Conservation (phyloP, 768 basidiomycete species). For the Tylopilus sp. region DNA sequence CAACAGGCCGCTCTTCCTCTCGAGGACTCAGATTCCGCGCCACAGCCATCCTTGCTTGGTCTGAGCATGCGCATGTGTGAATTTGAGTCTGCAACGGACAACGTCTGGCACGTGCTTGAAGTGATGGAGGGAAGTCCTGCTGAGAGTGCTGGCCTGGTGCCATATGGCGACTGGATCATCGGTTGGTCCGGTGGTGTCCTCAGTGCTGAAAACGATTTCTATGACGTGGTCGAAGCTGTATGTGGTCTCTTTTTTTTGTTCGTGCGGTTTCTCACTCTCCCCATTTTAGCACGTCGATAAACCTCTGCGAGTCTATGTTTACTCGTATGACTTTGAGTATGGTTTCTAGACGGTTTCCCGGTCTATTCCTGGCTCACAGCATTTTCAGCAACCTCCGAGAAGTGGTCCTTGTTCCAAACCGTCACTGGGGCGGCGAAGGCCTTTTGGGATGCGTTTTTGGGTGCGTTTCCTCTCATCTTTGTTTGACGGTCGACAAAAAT, state of each 20-base stretch:
- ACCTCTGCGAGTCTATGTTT: constrained; percentile 91
- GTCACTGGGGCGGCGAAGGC: constrained; percentile 97
- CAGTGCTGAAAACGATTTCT: constrained; percentile 91
- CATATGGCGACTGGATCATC: constrained; percentile 74
- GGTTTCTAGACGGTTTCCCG: constrained; percentile 28
- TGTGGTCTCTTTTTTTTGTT: constrained; percentile 22
- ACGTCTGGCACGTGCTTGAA: constrained; percentile 98
- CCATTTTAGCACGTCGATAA: constrained; percentile 83
- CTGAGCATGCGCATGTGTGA: constrained; percentile 92
- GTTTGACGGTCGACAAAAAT: neutral
- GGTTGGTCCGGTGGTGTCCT: constrained; percentile 96
- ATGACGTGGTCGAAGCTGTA: constrained; percentile 90
- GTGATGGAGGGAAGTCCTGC: constrained; percentile 95
- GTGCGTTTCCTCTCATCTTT: constrained; percentile 40
- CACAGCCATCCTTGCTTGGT: constrained; percentile 88
- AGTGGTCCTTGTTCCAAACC: constrained; percentile 91
- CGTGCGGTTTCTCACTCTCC: constrained; percentile 1
- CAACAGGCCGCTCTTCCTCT: constrained; percentile 37
- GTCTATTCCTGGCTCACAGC: constrained; percentile 6
- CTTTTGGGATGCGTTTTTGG: constrained; percentile 95
- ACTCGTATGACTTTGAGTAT: constrained; percentile 95
- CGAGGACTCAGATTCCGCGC: constrained; percentile 38
- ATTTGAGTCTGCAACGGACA: constrained; percentile 83
- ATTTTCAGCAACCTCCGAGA: constrained; percentile 76
- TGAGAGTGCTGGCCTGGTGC: constrained; percentile 93